phyloP scores from a whole-genome alignment of 2,329 filamentous ascomycete species.

The Ophiostoma quercus region DNA sequence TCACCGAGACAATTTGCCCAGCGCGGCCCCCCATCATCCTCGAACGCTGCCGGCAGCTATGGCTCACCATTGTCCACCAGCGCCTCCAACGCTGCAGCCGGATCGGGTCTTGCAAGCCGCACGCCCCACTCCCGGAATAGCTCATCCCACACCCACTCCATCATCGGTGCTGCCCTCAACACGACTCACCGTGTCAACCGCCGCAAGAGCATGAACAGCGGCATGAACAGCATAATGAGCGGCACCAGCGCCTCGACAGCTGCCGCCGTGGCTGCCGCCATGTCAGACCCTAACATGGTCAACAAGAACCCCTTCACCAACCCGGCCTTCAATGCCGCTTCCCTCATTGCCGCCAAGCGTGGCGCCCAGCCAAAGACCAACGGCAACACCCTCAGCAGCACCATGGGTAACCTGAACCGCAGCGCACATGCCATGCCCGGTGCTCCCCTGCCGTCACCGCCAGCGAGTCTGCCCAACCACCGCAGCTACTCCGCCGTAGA shows the following conservation, averaged over 20 bases:
- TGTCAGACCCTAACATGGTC: conserved; percentile 43
- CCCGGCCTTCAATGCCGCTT: conserved; percentile 45
- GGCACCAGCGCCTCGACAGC: conserved; percentile 65
- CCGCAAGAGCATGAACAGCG: conserved; percentile 85
- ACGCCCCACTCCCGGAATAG: conserved; percentile 67
- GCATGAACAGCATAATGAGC: conserved; percentile 77
- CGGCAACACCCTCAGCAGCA: conserved; percentile 33
- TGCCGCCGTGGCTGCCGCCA: conserved; percentile 67
- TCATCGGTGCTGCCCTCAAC: conserved; percentile 63
- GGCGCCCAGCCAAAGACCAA: conserved; percentile 52
- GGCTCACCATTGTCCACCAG: conserved; percentile 34
- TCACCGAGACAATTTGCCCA: conserved; percentile 63
- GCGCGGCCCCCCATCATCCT: conserved; percentile 54
- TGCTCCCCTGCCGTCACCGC: conserved; percentile 56
- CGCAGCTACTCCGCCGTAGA: conserved; percentile 46
- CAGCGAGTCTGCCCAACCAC: conserved; percentile 61
- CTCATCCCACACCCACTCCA: conserved; percentile 58
- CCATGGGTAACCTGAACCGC: neutral
- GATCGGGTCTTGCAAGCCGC: conserved; percentile 47
- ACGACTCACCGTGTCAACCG: conserved; percentile 80
- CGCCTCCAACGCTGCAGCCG: conserved; percentile 44
- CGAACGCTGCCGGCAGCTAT: conserved; percentile 47
- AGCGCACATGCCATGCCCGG: conserved; percentile 23
- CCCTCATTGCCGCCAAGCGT: conserved; percentile 48
- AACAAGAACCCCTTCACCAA: neutral